These are phyloP conservation scores for Aquilaria malaccensis DNA, from an alignment of 345 rosid species.

Conservation along the genomic window DNA sequence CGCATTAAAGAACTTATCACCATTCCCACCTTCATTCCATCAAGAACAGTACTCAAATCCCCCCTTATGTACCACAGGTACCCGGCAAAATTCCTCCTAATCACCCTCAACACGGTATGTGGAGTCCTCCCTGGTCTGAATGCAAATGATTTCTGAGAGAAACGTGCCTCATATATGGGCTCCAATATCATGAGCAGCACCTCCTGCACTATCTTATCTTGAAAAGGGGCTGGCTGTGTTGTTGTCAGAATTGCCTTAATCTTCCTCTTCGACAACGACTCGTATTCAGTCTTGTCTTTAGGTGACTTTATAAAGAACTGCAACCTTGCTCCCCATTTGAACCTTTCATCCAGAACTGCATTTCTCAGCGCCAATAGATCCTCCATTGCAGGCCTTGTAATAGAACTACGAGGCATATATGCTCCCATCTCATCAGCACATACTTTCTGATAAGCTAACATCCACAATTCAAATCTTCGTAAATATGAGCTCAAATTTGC, in stretches of 20 bases:
- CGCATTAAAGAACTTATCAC: constrained; percentile 84
- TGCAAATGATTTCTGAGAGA: constrained; percentile 81
- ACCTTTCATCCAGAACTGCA: constrained; percentile 90
- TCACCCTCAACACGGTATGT: constrained; percentile 79
- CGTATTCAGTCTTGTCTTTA: constrained; percentile 75
- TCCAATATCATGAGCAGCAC: constrained; percentile 81
- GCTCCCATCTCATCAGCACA: constrained; percentile 82
- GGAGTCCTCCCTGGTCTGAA: constrained; percentile 92
- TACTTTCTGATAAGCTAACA: constrained; percentile 88
- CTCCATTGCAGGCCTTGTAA: constrained; percentile 72
- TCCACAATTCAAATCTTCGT: constrained; percentile 88
- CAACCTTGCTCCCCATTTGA: constrained; percentile 94
- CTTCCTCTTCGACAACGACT: constrained; percentile 87
- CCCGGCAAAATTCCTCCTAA: constrained; percentile 84
- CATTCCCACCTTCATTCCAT: constrained; percentile 86
- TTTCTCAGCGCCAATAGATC: constrained; percentile 75
- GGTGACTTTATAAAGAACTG: constrained; percentile 87
- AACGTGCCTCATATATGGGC: constrained; percentile 78
- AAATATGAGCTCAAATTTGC: constrained; percentile 60
- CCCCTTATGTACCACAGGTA: constrained; percentile 90
- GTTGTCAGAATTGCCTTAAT: constrained; percentile 82
- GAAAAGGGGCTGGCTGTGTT: constrained; percentile 84
- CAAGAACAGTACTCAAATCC: constrained; percentile 85
- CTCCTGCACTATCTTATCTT: constrained; percentile 93
- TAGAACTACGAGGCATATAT: constrained; percentile 76